A percentile compares a stretch with the other conserved stretches of the same genome.
phyloP scores from a whole-genome alignment of 768 basidiomycete species.

The Hygrocybe punicea region DNA sequence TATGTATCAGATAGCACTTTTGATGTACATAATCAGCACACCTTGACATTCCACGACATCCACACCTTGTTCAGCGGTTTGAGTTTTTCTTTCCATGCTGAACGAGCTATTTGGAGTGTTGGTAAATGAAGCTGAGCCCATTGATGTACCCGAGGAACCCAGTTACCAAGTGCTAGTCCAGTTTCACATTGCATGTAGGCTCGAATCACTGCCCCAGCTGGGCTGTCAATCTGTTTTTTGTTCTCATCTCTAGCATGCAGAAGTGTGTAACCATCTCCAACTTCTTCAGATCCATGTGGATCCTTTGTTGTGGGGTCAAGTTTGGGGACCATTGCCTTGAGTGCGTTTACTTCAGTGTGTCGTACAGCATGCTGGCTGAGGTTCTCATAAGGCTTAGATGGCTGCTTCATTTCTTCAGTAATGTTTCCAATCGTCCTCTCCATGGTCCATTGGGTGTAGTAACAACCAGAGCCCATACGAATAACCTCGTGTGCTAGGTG shows the following conservation, averaged over 20 bases:
- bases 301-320: neutral
- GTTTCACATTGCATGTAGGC: neutral
- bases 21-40: neutral
- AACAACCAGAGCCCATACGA: neutral
- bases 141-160: neutral
- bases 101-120: slow-evolving; percentile 9
- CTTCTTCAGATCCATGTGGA: neutral
- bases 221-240: too few species aligned
- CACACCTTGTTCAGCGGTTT: slow-evolving; percentile 1
- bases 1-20: neutral
- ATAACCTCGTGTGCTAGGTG: slow-evolving; percentile 4
- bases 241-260: slow-evolving; percentile 1
- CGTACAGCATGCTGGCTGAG: slow-evolving; percentile 4
- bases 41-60: slow-evolving; percentile 9
- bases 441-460: slow-evolving; percentile 1
- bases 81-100: slow-evolving; percentile 6
- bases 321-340: slow-evolving; percentile 3
- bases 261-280: slow-evolving; percentile 4
- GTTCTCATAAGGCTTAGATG: slow-evolving; percentile 5
- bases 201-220: neutral
- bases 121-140: slow-evolving; percentile 9
- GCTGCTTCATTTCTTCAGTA: slow-evolving; percentile 4
- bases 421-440: slow-evolving; percentile 9
- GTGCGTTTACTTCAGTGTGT: slow-evolving; percentile 2
- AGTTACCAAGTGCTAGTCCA: neutral